These are phyloP conservation scores for Elasticomyces elasticus DNA, from an alignment of 495 filamentous ascomycete genomes.

Conservation along the genomic window DNA sequence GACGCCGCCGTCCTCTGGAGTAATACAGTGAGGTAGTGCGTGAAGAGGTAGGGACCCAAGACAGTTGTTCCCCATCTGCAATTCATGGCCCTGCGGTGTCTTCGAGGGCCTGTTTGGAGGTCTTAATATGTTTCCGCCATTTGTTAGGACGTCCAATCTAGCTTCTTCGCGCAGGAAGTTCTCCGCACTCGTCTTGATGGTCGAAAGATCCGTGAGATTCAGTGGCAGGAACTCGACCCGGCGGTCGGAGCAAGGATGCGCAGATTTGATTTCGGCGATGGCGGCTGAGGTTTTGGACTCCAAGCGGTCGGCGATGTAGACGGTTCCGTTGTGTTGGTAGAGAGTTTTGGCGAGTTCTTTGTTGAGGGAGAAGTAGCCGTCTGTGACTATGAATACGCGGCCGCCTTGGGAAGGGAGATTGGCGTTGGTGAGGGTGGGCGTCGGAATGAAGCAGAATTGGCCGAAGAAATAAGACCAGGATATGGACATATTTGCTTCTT, in stretches of 20 bases:
- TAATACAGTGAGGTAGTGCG: constrained; percentile 37
- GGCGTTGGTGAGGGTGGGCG: constrained; percentile 1
- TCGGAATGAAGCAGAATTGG: constrained; percentile 6
- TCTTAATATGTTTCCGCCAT: constrained; percentile 40
- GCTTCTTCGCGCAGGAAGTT: constrained; percentile 35
- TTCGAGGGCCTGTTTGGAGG: constrained; percentile 32
- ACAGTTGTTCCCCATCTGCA: constrained; percentile 41
- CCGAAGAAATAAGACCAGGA: no score
- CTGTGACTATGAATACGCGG: constrained; percentile 39
- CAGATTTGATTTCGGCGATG: constrained; percentile 29
- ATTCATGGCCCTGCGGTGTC: constrained; percentile 35
- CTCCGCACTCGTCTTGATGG: constrained; percentile 35
- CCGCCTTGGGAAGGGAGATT: constrained; percentile 21
- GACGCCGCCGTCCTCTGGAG: constrained; percentile 32
- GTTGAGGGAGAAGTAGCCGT: constrained; percentile 41
- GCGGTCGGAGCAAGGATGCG: constrained; percentile 23
- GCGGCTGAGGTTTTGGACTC: constrained; percentile 27
- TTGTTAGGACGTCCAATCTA: constrained; percentile 39
- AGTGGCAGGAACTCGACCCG: constrained; percentile 34
- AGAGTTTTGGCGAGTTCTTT: constrained; percentile 39
- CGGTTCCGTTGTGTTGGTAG: constrained; percentile 38
- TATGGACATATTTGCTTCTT: no score
- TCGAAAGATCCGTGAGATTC: constrained; percentile 37
- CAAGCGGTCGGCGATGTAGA: constrained; percentile 46
- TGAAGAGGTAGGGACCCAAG: constrained; percentile 42